A percentile compares a stretch with the other conserved stretches of the same genome.
These are phyloP conservation scores for Priceomyces melissophilus DNA, from an alignment of 805 yeast genomes.

Conservation along the genomic window DNA sequence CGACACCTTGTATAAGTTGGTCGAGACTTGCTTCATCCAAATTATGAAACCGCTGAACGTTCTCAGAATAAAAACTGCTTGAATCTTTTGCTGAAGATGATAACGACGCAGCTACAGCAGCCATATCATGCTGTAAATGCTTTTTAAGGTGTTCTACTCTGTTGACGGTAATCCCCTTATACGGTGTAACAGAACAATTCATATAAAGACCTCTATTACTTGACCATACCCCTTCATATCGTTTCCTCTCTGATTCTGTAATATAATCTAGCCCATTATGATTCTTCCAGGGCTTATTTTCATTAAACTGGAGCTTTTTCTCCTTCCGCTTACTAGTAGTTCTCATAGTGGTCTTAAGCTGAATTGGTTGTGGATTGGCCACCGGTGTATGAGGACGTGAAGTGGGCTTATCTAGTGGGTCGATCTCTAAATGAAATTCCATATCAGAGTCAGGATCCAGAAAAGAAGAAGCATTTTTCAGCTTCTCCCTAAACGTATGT, in stretches of 20 bases:
- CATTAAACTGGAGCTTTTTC: conserved; percentile 57
- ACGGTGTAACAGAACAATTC: conserved; percentile 29
- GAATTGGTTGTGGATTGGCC: conserved; percentile 24
- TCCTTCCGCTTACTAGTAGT: conserved; percentile 38
- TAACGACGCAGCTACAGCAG: conserved; percentile 31
- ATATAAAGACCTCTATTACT: conserved; percentile 73
- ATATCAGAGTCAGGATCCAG: conserved; percentile 9
- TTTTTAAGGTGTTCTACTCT: too few species aligned
- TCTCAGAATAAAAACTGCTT: conserved; percentile 17
- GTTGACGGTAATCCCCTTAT: conserved; percentile 23
- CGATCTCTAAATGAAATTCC: not conserved
- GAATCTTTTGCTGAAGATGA: conserved; percentile 26
- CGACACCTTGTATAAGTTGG: conserved; percentile 50
- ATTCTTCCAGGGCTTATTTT: conserved; percentile 91
- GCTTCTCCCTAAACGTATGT: conserved; percentile 12
- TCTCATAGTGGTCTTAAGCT: conserved; percentile 52
- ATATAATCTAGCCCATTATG: conserved; percentile 56
- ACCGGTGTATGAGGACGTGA: conserved; percentile 13
- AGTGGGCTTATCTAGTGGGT: not conserved
- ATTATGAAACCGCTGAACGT: conserved; percentile 27
- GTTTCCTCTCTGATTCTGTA: conserved; percentile 66
- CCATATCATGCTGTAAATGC: conserved; percentile 11
- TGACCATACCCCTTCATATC: conserved; percentile 94
- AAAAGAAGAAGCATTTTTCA: conserved; percentile 5
- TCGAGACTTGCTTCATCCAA: conserved; percentile 22